Percentiles rank a stretch among this genome's conserved stretches.
Conservation (phyloP, 306 rosid species). For the Quillaja saponaria region DNA sequence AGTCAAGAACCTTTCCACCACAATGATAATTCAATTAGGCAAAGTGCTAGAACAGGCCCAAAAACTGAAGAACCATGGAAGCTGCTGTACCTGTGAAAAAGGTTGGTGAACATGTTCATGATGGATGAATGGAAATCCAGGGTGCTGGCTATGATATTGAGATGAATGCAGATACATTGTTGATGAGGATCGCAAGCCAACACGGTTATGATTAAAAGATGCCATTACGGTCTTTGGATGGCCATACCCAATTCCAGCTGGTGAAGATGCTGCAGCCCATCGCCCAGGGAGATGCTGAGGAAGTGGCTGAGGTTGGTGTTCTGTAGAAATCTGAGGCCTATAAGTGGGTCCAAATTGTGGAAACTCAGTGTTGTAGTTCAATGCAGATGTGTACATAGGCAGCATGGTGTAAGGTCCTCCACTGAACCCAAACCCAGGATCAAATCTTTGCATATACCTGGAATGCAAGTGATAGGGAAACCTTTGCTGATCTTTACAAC, state of each 20-base stretch:
- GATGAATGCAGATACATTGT: conserved; percentile 82
- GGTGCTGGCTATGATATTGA: conserved; percentile 82
- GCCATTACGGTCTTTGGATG: conserved; percentile 81
- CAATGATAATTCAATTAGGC: too few species aligned
- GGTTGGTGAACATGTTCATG: conserved; percentile 85
- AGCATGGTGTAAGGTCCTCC: conserved; percentile 85
- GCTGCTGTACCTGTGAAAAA: conserved; percentile 70
- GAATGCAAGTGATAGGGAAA: conserved; percentile 23
- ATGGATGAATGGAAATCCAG: conserved; percentile 83
- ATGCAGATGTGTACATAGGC: conserved; percentile 83
- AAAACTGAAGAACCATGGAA: conserved; percentile 9
- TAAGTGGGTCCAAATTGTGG: conserved; percentile 91
- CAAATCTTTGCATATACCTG: conserved; percentile 97
- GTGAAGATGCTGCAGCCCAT: conserved; percentile 69
- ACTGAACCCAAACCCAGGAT: conserved; percentile 94
- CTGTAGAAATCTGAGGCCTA: conserved; percentile 77
- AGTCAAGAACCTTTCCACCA: not conserved
- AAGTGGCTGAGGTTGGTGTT: conserved; percentile 70
- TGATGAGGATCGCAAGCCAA: conserved; percentile 68
- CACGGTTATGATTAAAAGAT: conserved; percentile 68
- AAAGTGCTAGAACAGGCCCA: not conserved
- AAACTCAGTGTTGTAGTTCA: conserved; percentile 92
- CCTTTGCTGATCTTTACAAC: not conserved
- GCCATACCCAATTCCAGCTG: conserved; percentile 82
- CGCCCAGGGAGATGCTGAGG: conserved; percentile 76